Evolutionary conservation across 75 land plant species (phyloP), one percentile per base, ranked within the genome.

Genomic region (Azolla pinnata): DNA sequence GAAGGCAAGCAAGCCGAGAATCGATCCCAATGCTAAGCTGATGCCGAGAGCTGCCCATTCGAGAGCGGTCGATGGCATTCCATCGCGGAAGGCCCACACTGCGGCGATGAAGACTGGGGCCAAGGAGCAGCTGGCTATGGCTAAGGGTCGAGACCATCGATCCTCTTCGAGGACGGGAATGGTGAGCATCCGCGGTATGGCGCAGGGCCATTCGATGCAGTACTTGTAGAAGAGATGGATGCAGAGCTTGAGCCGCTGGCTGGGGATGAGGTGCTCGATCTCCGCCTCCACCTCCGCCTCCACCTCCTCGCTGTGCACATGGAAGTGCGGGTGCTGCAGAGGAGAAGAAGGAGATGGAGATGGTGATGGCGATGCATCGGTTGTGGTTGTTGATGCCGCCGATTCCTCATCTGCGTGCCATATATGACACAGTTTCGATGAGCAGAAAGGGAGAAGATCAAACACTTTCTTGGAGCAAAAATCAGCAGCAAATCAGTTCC

Each of bases 91-190:
- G 54, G 54, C 69, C 81, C 75, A 81, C 28, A 90, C 61, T 48
- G 80, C 59, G n/a, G 93, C 85, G 57, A 90, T 45, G 21, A 90
- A 83, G 60, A 82, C 31, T 12, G 93, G 97, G 33, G 97, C 84
- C 52, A 87, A 55, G 7, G 52, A 53, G 45, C 79, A 87, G 78
- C 88, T 87, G 2, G 79, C 75, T 31, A 90, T 70, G 40, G 88
- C 85, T 75, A 69, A 79, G 5, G 31, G 18, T 32, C 75, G 71
- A 1, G 90, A 86, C 96, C 96, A 90, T 17, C 75, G 51, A 1
- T 76, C 75, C 27, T 90, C 87, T 42, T 86, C 90, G 31, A 90
- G 76, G 16, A 81, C 33, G 0, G 96, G 96, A 20, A 90, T 86
- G 5, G 96, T 90, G 33, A 90, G 44, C 70, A 81, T 73, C 31